Base-by-base conservation (phyloP, 495 filamentous ascomycete species). In the Thozetella sp. region DNA sequence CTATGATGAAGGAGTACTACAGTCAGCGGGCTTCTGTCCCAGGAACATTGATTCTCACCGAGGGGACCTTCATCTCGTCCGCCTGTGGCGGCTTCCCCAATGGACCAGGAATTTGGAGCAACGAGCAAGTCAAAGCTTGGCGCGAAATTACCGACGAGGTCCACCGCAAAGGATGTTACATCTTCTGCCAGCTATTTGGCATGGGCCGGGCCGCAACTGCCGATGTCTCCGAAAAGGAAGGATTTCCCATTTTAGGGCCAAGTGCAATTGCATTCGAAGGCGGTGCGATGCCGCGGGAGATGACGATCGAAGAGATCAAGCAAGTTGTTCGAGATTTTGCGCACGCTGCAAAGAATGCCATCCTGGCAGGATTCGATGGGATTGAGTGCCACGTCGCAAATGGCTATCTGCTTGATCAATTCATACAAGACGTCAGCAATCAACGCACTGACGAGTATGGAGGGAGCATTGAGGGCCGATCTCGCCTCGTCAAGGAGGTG, bases 371-470 rank as follows among this genome's bases (percentile, higher is more conserved):
- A 9, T 91, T 90, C 55, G 88, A 90, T 64, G 88, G 87, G 27
- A 86, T 91, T 4, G 89, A 91, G 71, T 74, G 90, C 55, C 87
- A 90, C 64, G 83, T 74, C 40, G 86, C 86, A 1, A 90, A 91
- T 63, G 88, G 88, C 6, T 90, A 90, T 65, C 69, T 91, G 56
- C 75, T 90, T 54, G 86, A 91, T 65, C 88, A 91, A 66, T 91
- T 91, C 69, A 78, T 70, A 1, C 87, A 88, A 60, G 83, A 86
- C 62, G 70, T 64, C 15, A 71, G 63, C 59, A 91, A 91, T 72
- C 66, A 76, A 60, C 81, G 88, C 1, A 85, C 78, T 0, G 88
- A 91, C 67, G 30, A 56, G 9, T 91, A 81, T 69, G 88, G 88
- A 22, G 87, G 88, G 17, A 85, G 79, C 59, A 69, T 90, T n/a